Conservation (phyloP, 192 early-diverging fungal species). For the Podila minutissima region DNA sequence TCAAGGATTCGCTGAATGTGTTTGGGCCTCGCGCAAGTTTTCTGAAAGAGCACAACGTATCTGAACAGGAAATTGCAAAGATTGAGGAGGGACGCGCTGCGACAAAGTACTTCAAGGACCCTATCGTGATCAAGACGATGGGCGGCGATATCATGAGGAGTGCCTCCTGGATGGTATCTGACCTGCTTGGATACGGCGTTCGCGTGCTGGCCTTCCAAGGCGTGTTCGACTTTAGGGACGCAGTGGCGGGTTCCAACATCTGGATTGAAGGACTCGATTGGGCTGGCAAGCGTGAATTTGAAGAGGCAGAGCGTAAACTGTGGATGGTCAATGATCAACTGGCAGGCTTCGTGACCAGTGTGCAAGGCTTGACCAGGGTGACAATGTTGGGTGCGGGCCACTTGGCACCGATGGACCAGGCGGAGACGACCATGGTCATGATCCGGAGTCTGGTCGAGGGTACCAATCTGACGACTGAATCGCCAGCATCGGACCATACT, state of each 20-base stretch:
- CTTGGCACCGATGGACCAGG: conserved; percentile 76
- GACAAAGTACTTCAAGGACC: conserved; percentile 27
- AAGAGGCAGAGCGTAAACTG: conserved; percentile 57
- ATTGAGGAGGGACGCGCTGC: conserved; percentile 19
- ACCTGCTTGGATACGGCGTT: conserved; percentile 63
- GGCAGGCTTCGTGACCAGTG: conserved; percentile 70
- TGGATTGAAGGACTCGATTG: conserved; percentile 76
- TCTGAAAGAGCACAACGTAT: conserved; percentile 13
- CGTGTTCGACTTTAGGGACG: conserved; percentile 88
- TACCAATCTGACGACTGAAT: neutral
- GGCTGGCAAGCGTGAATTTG: conserved; percentile 57
- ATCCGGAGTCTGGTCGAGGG: conserved; percentile 57
- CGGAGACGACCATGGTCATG: conserved; percentile 43
- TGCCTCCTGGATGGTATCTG: conserved; percentile 60
- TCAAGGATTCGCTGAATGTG: conserved; percentile 72
- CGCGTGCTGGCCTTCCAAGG: conserved; percentile 77
- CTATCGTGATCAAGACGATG: conserved; percentile 17
- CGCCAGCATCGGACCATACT: neutral
- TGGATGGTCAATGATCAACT: conserved; percentile 51
- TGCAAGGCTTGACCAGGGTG: conserved; percentile 63
- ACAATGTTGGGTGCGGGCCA: conserved; percentile 79
- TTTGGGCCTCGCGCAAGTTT: conserved; percentile 56
- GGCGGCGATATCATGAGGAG: conserved; percentile 74
- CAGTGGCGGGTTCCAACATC: conserved; percentile 65
- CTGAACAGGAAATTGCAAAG: conserved; percentile 20